Conservation (phyloP, 345 rosid genomes). For the Euphorbia peplus region DNA sequence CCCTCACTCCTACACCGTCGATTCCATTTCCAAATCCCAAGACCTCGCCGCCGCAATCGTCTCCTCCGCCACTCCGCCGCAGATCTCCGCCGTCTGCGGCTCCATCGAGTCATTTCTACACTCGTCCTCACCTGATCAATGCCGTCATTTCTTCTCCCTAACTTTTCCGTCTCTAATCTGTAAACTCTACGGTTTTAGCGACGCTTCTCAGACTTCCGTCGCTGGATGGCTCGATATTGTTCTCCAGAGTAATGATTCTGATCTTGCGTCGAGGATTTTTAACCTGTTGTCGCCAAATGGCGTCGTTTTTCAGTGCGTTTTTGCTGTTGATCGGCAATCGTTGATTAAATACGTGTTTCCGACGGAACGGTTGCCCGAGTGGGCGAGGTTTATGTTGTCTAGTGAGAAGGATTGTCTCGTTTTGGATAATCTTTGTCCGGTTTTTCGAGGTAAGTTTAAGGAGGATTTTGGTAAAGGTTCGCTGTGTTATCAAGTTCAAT, state of each 20-base stretch:
- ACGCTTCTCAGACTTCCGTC: constrained; percentile 26
- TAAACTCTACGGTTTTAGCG: constrained; percentile 79
- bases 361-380: constrained; percentile 68
- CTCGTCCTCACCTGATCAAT: constrained; percentile 70
- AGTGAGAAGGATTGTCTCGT: constrained; percentile 43
- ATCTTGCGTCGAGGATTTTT: constrained; percentile 49
- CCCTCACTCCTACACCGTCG: constrained; percentile 67
- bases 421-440: constrained; percentile 51
- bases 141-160: constrained; percentile 87
- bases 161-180: constrained; percentile 78
- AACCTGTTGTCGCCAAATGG: constrained; percentile 60
- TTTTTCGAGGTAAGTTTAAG: constrained; percentile 55
- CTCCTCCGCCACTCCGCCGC: constrained; percentile 52
- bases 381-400: constrained; percentile 58
- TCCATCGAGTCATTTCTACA: constrained; percentile 60
- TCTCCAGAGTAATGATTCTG: constrained; percentile 38
- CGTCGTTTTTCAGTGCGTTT: constrained; percentile 51
- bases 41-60: constrained; percentile 62
- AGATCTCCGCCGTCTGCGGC: constrained; percentile 60
- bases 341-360: constrained; percentile 85
- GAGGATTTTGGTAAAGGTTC: constrained; percentile 57
- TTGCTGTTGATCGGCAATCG: constrained; percentile 63
- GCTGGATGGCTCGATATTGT: constrained; percentile 42
- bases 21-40: constrained; percentile 63
- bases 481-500: constrained; percentile 47